Percentiles rank a stretch among this genome's conserved stretches.
phyloP scores from a whole-genome alignment of 106 monocot genomes.

The Acorus gramineus region DNA sequence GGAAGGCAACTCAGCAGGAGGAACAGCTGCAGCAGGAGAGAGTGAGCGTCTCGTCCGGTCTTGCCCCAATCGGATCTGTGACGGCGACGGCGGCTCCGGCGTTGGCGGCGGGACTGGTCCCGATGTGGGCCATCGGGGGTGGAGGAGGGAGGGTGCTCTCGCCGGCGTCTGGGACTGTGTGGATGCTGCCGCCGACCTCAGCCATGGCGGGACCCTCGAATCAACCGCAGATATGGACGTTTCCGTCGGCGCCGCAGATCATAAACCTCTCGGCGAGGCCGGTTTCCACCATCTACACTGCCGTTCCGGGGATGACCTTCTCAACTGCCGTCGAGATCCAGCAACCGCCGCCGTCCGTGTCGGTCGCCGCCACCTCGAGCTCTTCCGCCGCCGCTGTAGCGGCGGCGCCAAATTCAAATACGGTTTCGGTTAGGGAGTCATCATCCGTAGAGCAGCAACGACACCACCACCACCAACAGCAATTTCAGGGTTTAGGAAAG shows the following conservation, averaged over 20 bases:
- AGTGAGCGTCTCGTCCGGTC: conserved; percentile 21
- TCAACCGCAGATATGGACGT: conserved; percentile 26
- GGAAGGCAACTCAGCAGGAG: conserved; percentile 23
- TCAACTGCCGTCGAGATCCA: too few relatives aligned
- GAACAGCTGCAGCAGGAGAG: conserved; percentile 14
- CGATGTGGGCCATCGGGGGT: background rate
- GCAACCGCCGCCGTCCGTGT: background rate
- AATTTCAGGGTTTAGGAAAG: too few relatives aligned
- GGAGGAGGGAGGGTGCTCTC: conserved; percentile 1
- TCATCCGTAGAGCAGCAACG: background rate
- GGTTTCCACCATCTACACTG: background rate
- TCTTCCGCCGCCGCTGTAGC: background rate
- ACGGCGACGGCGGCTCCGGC: background rate
- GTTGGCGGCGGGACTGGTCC: conserved; percentile 3
- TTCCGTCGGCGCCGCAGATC: conserved; percentile 17
- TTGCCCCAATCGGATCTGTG: conserved; percentile 9
- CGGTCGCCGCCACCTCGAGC: background rate
- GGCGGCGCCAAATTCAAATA: background rate
- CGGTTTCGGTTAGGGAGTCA: background rate
- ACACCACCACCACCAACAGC: background rate
- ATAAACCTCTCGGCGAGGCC: conserved; percentile 8
- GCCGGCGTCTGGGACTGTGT: conserved; percentile 2
- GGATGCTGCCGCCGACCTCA: conserved; percentile 7
- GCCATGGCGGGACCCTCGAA: conserved; percentile 2
- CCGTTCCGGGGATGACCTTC: too few relatives aligned